These are phyloP conservation scores for Mortierella sp. DNA, from an alignment of 371 early-diverging fungal species.

Conservation along the genomic window DNA sequence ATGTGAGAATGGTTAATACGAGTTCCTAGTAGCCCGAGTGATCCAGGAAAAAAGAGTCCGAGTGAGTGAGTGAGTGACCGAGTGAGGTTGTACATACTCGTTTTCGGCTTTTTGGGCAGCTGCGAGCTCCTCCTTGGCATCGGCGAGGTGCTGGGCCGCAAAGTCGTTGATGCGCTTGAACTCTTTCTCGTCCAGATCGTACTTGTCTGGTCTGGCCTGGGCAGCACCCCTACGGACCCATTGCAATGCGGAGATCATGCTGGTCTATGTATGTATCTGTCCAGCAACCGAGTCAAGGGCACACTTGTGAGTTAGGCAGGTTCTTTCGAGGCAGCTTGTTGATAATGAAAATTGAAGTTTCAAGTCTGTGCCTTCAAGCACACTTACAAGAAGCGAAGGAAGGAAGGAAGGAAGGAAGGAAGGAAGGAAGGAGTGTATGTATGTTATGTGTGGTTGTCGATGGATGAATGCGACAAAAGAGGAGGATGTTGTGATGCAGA, in stretches of 20 bases:
- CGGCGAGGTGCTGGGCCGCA: constrained; percentile 79
- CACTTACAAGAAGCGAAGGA: background rate
- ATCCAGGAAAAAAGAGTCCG: no score
- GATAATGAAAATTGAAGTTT: background rate
- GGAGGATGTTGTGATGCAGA: background rate
- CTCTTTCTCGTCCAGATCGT: constrained; percentile 89
- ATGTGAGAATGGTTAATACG: background rate
- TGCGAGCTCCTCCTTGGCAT: constrained; percentile 77
- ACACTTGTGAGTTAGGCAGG: background rate
- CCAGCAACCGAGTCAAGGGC: background rate
- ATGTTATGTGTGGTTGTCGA: no score
- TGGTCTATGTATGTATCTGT: constrained; percentile 13
- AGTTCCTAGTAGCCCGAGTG: background rate
- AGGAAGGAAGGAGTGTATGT: no score
- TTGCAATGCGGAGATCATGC: constrained; percentile 83
- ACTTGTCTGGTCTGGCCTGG: constrained; percentile 79
- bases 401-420: background rate
- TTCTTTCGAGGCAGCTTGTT: background rate
- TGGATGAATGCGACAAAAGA: background rate
- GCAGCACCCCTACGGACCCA: constrained; percentile 95
- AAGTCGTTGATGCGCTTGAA: constrained; percentile 80
- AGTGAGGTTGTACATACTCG: constrained; percentile 20
- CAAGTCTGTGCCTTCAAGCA: background rate
- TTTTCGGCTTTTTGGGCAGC: constrained; percentile 62
- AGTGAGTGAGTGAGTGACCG: no score